Evolutionary conservation across 345 rosid genomes (phyloP), one percentile per base, ranked within the genome.

Genomic region (Clausena lansium): DNA sequence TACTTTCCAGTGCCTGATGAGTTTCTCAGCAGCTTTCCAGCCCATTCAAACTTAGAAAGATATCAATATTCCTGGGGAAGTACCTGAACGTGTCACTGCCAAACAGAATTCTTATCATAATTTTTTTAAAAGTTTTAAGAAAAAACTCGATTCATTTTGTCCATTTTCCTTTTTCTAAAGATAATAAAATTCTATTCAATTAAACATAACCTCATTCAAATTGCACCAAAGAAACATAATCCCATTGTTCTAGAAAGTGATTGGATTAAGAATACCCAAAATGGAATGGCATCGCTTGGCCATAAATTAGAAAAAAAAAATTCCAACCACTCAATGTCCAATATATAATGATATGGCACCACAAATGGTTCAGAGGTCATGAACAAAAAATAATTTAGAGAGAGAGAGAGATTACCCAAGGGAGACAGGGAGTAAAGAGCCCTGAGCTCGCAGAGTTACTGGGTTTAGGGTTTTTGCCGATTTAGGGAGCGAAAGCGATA

Each of bases 1-100:
- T 67, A 96, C 55, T 87, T 91, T 96, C 99, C 99, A 96, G 86
- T 96, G 95, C 86, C 92, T 87, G 76, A 96, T 92, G 59, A 96
- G 97, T 76, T 92, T 96, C 88, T 94, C 95, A 67, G 99, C 99
- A 36, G 99, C 98, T 85, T 96, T 94, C 99, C 97, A 96, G 76
- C 98, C 99, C 98, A 96, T 95, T 20, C 64, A 55, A 57, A 32
- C 55, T 54, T 15, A 35, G 45, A 54, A 39, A n/a, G 71, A 8
- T 33, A 65, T 75, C 57, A 55, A 28, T 35, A 24, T 61, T 60
- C 60, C 30, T 38, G 15, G 6, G 50, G 5, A 60, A 36, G 17
- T 22, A 62, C 70, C 75, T 64, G 63, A 65, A 35, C 11, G 50
- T 22, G 4, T 75, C 64, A 10, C 15, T 13, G 60, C 52, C 65